Base-by-base conservation (phyloP, 1,284 basidiomycete genomes). In the Testicularia cyperi region DNA sequence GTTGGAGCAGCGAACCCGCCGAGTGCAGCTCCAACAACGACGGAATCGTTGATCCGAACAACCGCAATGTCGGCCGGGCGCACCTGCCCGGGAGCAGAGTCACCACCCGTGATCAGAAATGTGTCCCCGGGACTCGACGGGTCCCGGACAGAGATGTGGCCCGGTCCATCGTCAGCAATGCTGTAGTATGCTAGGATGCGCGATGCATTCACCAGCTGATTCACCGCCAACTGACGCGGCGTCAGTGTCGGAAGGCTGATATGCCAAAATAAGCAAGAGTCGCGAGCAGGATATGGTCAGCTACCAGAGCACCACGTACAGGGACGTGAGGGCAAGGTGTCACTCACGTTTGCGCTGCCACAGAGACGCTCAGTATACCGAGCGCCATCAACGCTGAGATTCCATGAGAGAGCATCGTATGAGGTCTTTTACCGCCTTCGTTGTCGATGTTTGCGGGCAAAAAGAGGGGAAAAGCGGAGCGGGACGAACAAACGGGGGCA, bases 151-250 rank as follows among this genome's bases (percentile, higher is more conserved):
- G 52, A 55, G 14, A 62, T 42, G 38, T 62, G 58, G 18, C 58
- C 58, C 8, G 35, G 28, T n/a, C 37, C 22, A 23, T 52, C 58
- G 37, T 62, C 58, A 21, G 58, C 58, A 22, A 62, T 46, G 13
- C 52, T 47, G 9, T 55, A 45, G 3, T 23, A 39, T 12, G 58
- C 52, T 5, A 62, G 46, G 24, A 62, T 62, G 34, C 58, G 58
- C 12, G 58, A 62, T 7, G 58, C 58, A 25, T 62, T 62, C 31
- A 62, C 58, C n/a, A 62, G 48, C 28, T 62, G 52, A 16, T 47
- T 44, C 21, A 56, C 53, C 3, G 58, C 58, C 16, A 61, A 46
- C 30, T 61, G 51, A 9, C 57, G 49, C 5, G 51, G 51, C 9
- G 57, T 54, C n/a, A 61, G 46, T 19, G 33, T 20, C 0, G 57